These are phyloP conservation scores for Alternaria gaisen DNA, from an alignment of 2,329 filamentous ascomycete species.

Conservation along the genomic window DNA sequence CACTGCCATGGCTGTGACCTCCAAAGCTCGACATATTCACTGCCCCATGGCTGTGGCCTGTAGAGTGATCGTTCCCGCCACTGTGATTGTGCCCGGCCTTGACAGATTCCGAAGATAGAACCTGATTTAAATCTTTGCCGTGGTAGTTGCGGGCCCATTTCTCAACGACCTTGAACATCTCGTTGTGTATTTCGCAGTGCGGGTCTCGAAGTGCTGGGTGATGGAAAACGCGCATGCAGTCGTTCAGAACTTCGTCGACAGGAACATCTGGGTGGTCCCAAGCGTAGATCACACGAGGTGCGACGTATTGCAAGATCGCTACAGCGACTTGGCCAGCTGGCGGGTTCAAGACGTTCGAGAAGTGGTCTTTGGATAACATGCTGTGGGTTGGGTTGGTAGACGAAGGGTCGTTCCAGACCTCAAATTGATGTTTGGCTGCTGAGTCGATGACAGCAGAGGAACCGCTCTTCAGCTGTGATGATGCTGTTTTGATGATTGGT, in stretches of 20 bases:
- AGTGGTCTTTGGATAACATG: constrained; percentile 63
- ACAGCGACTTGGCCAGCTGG: constrained; percentile 60
- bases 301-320: constrained; percentile 80
- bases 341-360: constrained; percentile 60
- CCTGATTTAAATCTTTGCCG: constrained; percentile 71
- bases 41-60: constrained; percentile 43
- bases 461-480: constrained; percentile 83
- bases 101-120: constrained; percentile 87
- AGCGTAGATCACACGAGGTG: constrained; percentile 87
- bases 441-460: constrained; percentile 73
- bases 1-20: constrained; percentile 28
- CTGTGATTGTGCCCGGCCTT: constrained; percentile 81
- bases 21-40: constrained; percentile 37
- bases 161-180: constrained; percentile 88
- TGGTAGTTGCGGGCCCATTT: constrained; percentile 79
- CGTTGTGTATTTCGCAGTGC: constrained; percentile 78
- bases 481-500: constrained; percentile 88
- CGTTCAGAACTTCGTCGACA: constrained; percentile 82
- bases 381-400: constrained; percentile 61
- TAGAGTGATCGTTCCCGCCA: constrained; percentile 45
- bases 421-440: constrained; percentile 60
- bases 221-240: constrained; percentile 85
- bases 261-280: constrained; percentile 89
- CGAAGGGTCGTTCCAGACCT: constrained; percentile 59
- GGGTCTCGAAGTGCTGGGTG: constrained; percentile 85